phyloP scores from a whole-genome alignment of 164 flowering plant genomes.

The Berberis thunbergii region DNA sequence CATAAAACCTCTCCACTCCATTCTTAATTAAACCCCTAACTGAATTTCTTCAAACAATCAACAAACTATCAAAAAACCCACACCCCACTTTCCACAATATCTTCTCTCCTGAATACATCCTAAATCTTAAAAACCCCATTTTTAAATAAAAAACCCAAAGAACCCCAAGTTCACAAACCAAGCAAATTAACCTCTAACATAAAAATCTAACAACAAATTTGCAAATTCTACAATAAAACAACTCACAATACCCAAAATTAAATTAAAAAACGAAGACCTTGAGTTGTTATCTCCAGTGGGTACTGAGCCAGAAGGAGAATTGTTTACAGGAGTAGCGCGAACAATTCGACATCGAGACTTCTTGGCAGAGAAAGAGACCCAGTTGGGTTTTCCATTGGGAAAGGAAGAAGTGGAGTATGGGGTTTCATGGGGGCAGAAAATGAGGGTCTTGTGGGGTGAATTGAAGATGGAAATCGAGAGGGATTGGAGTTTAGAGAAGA shows the following conservation, averaged over 20 bases:
- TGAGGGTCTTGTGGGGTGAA: conserved; percentile 16
- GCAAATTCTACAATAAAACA: no score
- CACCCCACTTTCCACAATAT: no score
- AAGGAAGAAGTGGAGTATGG: background rate
- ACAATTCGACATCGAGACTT: conserved; percentile 8
- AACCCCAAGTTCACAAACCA: no score
- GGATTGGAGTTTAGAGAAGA: conserved; percentile 10
- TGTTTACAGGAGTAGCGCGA: conserved; percentile 14
- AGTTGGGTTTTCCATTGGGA: conserved; percentile 9
- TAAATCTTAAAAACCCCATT: no score
- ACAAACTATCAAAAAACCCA: no score
- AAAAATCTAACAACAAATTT: background rate
- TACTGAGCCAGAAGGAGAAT: conserved; percentile 9
- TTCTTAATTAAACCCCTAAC: no score
- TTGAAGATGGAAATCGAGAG: conserved; percentile 5
- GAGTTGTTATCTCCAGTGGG: conserved; percentile 21
- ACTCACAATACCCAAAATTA: no score
- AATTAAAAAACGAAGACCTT: conserved; percentile 17
- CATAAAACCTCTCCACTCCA: no score
- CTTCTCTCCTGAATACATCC: no score
- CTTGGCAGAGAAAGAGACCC: conserved; percentile 3
- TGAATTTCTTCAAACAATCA: no score
- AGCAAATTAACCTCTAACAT: background rate
- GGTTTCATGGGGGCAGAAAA: conserved; percentile 4
- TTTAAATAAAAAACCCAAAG: no score